Conservation (phyloP, 2,329 filamentous ascomycete species). For the Paraphaeosphaeria sporulosa region DNA sequence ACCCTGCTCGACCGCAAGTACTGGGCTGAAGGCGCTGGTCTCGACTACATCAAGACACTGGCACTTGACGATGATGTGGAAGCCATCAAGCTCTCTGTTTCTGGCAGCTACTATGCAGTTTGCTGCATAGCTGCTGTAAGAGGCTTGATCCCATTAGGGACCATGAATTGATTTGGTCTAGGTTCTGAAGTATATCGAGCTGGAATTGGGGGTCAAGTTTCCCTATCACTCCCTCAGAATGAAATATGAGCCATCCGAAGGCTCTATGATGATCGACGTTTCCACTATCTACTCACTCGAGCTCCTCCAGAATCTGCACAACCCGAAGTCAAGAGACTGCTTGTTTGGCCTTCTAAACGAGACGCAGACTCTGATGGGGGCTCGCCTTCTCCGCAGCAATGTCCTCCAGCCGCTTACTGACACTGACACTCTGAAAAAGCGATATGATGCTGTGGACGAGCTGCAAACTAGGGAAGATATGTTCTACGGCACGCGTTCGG, state of each 20-base stretch:
- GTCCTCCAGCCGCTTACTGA: conserved; percentile 88
- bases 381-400: conserved; percentile 81
- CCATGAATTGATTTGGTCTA: conserved; percentile 46
- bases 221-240: conserved; percentile 82
- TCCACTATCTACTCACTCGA: conserved; percentile 88
- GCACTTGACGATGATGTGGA: conserved; percentile 82
- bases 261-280: conserved; percentile 95
- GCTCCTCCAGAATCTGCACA: conserved; percentile 85
- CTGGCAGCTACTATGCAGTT: conserved; percentile 85
- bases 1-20: conserved; percentile 76
- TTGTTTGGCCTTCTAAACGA: conserved; percentile 86
- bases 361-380: conserved; percentile 87
- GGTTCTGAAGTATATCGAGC: conserved; percentile 82
- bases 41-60: conserved; percentile 80
- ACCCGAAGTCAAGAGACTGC: conserved; percentile 79
- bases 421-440: conserved; percentile 68
- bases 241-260: conserved; percentile 85
- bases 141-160: conserved; percentile 57
- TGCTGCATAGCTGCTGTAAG: conserved; percentile 86
- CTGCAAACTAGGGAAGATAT: conserved; percentile 82
- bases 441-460: conserved; percentile 86
- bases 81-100: conserved; percentile 77
- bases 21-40: conserved; percentile 81
- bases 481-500: conserved; percentile 80
- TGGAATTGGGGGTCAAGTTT: conserved; percentile 73